Percentiles rank a stretch among this genome's conserved stretches.
phyloP scores from a whole-genome alignment of 2,329 filamentous ascomycete species.

The Dothideomycetidae sp. region DNA sequence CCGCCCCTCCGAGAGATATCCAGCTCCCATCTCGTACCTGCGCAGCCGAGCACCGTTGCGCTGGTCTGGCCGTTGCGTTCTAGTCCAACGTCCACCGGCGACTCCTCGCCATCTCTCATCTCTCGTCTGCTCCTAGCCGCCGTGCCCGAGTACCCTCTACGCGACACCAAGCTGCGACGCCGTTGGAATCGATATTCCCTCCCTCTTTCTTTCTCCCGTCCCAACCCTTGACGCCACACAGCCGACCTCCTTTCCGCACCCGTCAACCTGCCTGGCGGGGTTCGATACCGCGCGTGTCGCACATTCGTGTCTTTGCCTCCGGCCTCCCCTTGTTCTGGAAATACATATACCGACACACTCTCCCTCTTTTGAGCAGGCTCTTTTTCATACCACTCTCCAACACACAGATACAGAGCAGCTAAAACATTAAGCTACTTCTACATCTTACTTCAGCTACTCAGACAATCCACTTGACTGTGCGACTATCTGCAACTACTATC shows the following conservation, averaged over 20 bases:
- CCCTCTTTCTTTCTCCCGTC: conserved; percentile 9
- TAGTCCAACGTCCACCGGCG: not conserved
- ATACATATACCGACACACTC: conserved; percentile 9
- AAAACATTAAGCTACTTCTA: not conserved
- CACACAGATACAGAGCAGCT: conserved; percentile 8
- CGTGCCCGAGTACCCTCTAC: not conserved
- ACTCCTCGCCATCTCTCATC: not conserved
- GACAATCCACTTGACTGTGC: conserved; percentile 2
- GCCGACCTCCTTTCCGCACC: conserved; percentile 12
- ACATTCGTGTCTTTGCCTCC: conserved; percentile 1
- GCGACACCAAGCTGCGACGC: conserved; percentile 8
- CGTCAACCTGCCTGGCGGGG: conserved; percentile 10
- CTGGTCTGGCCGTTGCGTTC: conserved; percentile 7
- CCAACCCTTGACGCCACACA: conserved; percentile 1
- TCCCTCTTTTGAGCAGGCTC: conserved; percentile 10
- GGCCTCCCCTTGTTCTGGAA: not conserved
- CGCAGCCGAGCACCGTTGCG: conserved; percentile 4
- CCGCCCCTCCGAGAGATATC: conserved; percentile 7
- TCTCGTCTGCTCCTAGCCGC: not conserved
- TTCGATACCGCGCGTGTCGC: conserved; percentile 1
- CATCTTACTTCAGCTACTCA: conserved; percentile 2
- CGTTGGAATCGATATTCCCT: conserved; percentile 14
- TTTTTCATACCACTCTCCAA: conserved; percentile 8
- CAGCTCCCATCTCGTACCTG: conserved; percentile 8
- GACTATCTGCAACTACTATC: too few relatives aligned